Base-by-base conservation (phyloP, 2,329 filamentous ascomycete species). In the Alternaria ventricosa region DNA sequence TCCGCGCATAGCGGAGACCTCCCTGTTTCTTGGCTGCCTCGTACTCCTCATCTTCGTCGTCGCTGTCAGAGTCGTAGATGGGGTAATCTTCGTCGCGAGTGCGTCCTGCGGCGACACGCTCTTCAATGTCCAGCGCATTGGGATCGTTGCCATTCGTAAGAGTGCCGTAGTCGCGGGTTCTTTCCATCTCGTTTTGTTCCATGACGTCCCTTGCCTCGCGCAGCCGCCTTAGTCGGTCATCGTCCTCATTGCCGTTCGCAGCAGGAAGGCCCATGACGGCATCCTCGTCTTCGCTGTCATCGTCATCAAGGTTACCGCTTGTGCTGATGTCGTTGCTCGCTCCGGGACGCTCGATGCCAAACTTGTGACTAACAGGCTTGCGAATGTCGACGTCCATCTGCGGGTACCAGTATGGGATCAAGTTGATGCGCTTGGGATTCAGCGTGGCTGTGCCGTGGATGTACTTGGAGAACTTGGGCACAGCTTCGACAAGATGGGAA, bases 391-490 rank as follows among this genome's bases (percentile, higher is more conserved):
- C 89, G 70, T 97, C 90, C 96, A 99, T 99, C 82, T 99, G 96
- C 1, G 96, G 96, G 85, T 95, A 92, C 96, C 96, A 99, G 84
- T 93, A 99, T 1, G 96, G 96, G 6, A 99, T 85, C 12, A 99
- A 86, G 51, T 97, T 85, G 80, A 99, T 99, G 59, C 92, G 89
- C 47, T 90, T 87, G 0, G 94, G 94, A 79, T 97, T 96, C 49
- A 99, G 83, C 11, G 89, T 92, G 10, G 95, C 95, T 2, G 91
- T 94, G 63, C 96, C 96, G 80, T 99, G 96, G 62, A 99, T 98
- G 80, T 98, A 99, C 82, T 99, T 99, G 76, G 94, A 97, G 82
- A 98, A 99, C 78, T 99, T 99, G 66, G 96, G 96, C 3, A 99
- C 94, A n/a, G 96, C 94, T 82, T 99, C 96, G 3, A 99, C 96